Evolutionary conservation across 2,329 filamentous ascomycete species (phyloP), one percentile per base, ranked within the genome.

Genomic region (Didymella lethalis): DNA sequence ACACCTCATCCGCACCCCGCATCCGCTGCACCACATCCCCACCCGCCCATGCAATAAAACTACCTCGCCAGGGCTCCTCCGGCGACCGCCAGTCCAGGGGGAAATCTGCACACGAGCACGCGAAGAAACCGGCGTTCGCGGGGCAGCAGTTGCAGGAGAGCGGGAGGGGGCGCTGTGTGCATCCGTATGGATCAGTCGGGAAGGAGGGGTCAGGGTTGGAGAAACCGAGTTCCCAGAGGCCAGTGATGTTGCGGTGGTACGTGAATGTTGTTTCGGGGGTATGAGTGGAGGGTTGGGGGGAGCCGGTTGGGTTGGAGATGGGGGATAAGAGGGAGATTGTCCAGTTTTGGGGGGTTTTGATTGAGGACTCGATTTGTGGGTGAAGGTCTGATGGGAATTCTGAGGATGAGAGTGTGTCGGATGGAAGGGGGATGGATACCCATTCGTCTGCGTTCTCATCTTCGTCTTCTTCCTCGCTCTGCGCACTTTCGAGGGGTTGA

Each of bases 211-310:
- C 0, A 1, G 10, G n/a, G 18, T 40, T 20, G 1, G 29, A 29
- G 25, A 23, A 38, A 4, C 50, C 50, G 0, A 54, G 25, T 12
- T 54, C 43, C 50, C 50, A 54, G 11, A 16, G 1, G 10, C 50
- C 43, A 12, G 41, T 29, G 32, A 16, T 0, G 10, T 54, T 54
- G 32, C 43, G 43, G 43, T 47, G 50, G 16, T 12, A 54, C 1
- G 50, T 32, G 3, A 54, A 40, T 4, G 32, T 25, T 4, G 11
- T 47, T 10, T 26, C n/a, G 23, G 16, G 4, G 4, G 3, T 8
- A 14, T n/a, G 5, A 16, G 5, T 2, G 32, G 16, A 7, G 32
- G 31, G 31, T 12, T 12, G 28, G 28, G 28, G 28, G 10, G 28
- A 29, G 28, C 3, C 3, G 3, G 10, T 10, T 32, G 11, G 31